phyloP scores from a whole-genome alignment of 2,329 filamentous ascomycete species.

The Calonectria multiphialidica region DNA sequence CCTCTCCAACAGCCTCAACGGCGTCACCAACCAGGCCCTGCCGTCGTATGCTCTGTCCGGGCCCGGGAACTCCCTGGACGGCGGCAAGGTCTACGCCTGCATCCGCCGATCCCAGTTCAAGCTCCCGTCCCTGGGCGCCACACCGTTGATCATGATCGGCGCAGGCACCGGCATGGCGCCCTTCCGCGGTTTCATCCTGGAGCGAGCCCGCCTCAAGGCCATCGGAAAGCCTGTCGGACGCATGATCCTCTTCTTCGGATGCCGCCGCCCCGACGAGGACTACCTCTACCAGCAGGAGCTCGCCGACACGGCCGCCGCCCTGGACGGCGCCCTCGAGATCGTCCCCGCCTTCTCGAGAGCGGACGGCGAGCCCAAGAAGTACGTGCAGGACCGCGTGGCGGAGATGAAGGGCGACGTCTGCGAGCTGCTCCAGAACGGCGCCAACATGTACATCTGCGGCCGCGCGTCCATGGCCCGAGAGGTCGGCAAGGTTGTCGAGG shows the following conservation, averaged over 20 bases:
- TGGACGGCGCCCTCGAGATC: slow-evolving; percentile 32
- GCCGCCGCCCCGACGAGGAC: slow-evolving; percentile 63
- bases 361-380: slow-evolving; percentile 39
- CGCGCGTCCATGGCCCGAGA: slow-evolving; percentile 57
- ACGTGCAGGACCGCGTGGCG: slow-evolving; percentile 53
- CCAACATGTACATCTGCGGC: slow-evolving; percentile 57
- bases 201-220: slow-evolving; percentile 36
- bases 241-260: slow-evolving; percentile 69
- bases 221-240: slow-evolving; percentile 36
- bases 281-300: slow-evolving; percentile 65
- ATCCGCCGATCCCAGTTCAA: slow-evolving; percentile 56
- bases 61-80: slow-evolving; percentile 26
- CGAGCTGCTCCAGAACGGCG: slow-evolving; percentile 47
- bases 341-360: slow-evolving; percentile 35
- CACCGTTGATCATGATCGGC: slow-evolving; percentile 64
- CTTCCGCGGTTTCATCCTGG: slow-evolving; percentile 44
- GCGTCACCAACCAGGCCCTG: background rate
- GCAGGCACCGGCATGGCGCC: slow-evolving; percentile 64
- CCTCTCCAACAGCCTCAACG: slow-evolving; percentile 28
- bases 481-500: slow-evolving; percentile 53
- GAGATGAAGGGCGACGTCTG: slow-evolving; percentile 46
- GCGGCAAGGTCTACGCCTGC: slow-evolving; percentile 36
- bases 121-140: slow-evolving; percentile 54
- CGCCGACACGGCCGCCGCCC: slow-evolving; percentile 27
- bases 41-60: slow-evolving; percentile 31